These are phyloP conservation scores for Lagerstroemia speciosa DNA, from an alignment of 345 rosid genomes.

Conservation along the genomic window DNA sequence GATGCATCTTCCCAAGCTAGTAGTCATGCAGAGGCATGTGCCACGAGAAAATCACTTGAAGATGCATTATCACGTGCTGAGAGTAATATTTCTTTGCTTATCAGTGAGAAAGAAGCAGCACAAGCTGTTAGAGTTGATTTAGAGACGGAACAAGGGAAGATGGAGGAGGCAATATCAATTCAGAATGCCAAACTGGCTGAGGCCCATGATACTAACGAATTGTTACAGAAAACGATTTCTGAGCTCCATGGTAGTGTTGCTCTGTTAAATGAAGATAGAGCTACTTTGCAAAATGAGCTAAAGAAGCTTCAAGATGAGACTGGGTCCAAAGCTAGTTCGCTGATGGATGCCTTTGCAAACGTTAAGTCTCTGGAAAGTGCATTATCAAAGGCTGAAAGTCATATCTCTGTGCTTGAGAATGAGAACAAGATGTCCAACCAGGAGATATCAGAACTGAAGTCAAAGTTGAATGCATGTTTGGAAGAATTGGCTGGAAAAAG, in stretches of 20 bases:
- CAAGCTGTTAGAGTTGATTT: constrained; percentile 37
- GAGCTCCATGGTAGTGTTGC: constrained; percentile 46
- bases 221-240: constrained; percentile 50
- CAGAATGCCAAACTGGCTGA: constrained; percentile 48
- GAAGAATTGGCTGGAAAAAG: constrained; percentile 67
- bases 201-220: constrained; percentile 44
- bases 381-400: constrained; percentile 41
- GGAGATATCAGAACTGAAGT: constrained; percentile 51
- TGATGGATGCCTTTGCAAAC: constrained; percentile 39
- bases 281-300: constrained; percentile 45
- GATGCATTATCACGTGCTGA: constrained; percentile 53
- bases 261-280: constrained; percentile 40
- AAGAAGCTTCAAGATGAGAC: constrained; percentile 49
- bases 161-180: constrained; percentile 35
- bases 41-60: constrained; percentile 49
- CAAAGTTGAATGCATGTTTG: constrained; percentile 64
- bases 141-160: constrained; percentile 47
- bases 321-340: constrained; percentile 35
- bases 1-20: constrained; percentile 41
- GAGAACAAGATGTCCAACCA: constrained; percentile 48
- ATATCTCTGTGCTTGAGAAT: constrained; percentile 41
- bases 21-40: constrained; percentile 42
- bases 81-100: constrained; percentile 36
- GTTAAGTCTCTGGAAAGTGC: constrained; percentile 55
- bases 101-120: constrained; percentile 66